phyloP scores from a whole-genome alignment of 192 early-diverging fungal genomes.

The Umbelopsis vinacea region DNA sequence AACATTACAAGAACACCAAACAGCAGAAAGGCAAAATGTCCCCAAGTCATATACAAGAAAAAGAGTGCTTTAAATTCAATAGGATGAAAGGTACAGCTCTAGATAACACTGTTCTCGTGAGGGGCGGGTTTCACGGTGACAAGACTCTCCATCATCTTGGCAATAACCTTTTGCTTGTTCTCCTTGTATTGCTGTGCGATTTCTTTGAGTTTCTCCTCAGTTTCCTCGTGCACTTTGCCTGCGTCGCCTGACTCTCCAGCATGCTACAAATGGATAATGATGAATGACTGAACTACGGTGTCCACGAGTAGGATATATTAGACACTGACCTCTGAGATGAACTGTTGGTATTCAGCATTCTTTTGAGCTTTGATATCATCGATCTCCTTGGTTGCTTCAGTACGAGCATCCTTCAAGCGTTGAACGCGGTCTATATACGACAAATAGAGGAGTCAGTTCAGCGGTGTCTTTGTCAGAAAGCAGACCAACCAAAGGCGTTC shows the following conservation, averaged over 20 bases:
- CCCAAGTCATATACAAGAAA: neutral
- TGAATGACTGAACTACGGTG: conserved; percentile 3
- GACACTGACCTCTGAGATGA: conserved; percentile 66
- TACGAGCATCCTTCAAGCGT: conserved; percentile 93
- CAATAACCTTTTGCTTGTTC: conserved; percentile 69
- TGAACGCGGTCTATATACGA: conserved; percentile 78
- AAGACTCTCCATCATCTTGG: conserved; percentile 67
- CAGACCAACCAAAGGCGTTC: neutral
- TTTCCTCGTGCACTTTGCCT: conserved; percentile 67
- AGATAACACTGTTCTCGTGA: conserved; percentile 49
- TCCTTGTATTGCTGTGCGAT: conserved; percentile 62
- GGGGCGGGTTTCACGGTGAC: conserved; percentile 72
- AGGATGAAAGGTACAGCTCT: neutral
- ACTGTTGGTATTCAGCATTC: conserved; percentile 76
- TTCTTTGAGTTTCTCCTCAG: conserved; percentile 68
- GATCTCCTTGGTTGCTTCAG: conserved; percentile 92
- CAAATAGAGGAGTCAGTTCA: neutral
- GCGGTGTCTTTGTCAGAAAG: neutral
- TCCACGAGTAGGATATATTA: neutral
- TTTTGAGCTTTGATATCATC: conserved; percentile 84
- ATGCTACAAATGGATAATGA: conserved; percentile 54
- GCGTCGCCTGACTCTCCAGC: conserved; percentile 68
- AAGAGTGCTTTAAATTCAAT: conserved; percentile 1
- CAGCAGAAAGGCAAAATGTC: neutral
- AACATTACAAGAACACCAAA: neutral